Evolutionary conservation across 2,329 filamentous ascomycete species (phyloP).

Genomic region (Xylariaceae sp.): DNA sequence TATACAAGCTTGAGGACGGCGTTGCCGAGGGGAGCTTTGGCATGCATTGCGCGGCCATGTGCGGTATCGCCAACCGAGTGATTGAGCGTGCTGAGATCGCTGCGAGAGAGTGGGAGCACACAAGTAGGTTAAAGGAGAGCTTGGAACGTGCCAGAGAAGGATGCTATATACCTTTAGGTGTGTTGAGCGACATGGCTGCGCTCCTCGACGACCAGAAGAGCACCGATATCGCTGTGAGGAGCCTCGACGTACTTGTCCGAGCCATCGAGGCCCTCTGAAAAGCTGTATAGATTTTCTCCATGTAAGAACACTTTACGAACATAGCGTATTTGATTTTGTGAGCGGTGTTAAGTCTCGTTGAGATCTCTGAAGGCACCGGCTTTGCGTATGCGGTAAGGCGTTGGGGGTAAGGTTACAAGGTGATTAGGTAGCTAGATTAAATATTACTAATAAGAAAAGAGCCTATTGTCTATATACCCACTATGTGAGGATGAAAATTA

Average conservation of each 20-base stretch:
- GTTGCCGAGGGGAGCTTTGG: conserved; percentile 97
- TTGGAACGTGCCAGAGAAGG: conserved; percentile 80
- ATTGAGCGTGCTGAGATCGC: conserved; percentile 88
- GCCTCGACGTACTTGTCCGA: conserved; percentile 63
- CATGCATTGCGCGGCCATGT: conserved; percentile 99
- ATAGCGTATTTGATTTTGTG: too few relatives aligned
- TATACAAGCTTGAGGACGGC: conserved; percentile 92
- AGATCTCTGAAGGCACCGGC: background rate
- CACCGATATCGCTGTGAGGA: conserved; percentile 55
- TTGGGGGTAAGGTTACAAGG: background rate
- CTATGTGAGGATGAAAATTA: too few relatives aligned
- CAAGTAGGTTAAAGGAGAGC: conserved; percentile 85
- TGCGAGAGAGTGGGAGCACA: conserved; percentile 93
- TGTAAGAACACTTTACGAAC: background rate
- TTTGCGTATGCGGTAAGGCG: background rate
- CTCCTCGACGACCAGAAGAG: conserved; percentile 65
- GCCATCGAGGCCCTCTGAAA: conserved; percentile 64
- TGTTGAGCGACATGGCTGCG: conserved; percentile 86
- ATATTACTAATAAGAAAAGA: too few relatives aligned
- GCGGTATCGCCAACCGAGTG: conserved; percentile 82
- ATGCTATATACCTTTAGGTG: conserved; percentile 81
- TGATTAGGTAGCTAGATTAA: too few relatives aligned
- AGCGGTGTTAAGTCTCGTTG: too few relatives aligned
- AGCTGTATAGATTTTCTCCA: background rate
- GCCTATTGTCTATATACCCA: too few relatives aligned